Conservation (phyloP, 2,329 filamentous ascomycete species). For the Monosporascus sp. region DNA sequence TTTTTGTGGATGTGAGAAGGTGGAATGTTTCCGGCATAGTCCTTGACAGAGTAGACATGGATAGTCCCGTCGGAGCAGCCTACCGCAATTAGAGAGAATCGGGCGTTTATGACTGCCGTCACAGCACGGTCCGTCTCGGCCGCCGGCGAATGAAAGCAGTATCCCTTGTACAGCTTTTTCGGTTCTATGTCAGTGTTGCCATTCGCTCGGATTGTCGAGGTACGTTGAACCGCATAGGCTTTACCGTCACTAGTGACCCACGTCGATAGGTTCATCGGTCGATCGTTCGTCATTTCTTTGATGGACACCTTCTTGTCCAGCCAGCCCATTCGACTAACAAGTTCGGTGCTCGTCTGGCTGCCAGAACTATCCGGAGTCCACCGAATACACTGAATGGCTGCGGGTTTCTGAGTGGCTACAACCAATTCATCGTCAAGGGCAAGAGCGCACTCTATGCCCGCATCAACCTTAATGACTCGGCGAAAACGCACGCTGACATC, state of each 20-base stretch:
- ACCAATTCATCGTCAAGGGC: conserved; percentile 90
- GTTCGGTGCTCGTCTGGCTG: conserved; percentile 83
- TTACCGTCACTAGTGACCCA: conserved; percentile 88
- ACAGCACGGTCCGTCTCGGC: conserved; percentile 55
- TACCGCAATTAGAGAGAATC: conserved; percentile 88
- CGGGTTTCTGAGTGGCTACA: conserved; percentile 84
- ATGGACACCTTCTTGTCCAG: conserved; percentile 72
- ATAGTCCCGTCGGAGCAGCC: conserved; percentile 76
- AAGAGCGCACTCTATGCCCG: conserved; percentile 81
- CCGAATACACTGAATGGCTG: conserved; percentile 92
- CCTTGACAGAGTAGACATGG: conserved; percentile 84
- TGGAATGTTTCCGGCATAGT: conserved; percentile 90
- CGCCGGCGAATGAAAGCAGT: conserved; percentile 79
- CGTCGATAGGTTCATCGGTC: conserved; percentile 90
- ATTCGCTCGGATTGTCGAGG: conserved; percentile 34
- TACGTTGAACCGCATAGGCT: conserved; percentile 84
- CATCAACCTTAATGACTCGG: conserved; percentile 97
- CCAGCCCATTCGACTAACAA: conserved; percentile 83
- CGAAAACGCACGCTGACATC: conserved; percentile 90
- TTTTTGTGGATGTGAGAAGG: conserved; percentile 72
- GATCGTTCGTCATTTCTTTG: conserved; percentile 83
- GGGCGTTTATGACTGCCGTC: conserved; percentile 81
- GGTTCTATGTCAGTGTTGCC: conserved; percentile 39
- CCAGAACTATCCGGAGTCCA: conserved; percentile 83
- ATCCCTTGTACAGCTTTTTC: conserved; percentile 76